These are phyloP conservation scores for Zelopaecilomyces penicillatus DNA, from an alignment of 2,329 filamentous ascomycete genomes.

Conservation along the genomic window DNA sequence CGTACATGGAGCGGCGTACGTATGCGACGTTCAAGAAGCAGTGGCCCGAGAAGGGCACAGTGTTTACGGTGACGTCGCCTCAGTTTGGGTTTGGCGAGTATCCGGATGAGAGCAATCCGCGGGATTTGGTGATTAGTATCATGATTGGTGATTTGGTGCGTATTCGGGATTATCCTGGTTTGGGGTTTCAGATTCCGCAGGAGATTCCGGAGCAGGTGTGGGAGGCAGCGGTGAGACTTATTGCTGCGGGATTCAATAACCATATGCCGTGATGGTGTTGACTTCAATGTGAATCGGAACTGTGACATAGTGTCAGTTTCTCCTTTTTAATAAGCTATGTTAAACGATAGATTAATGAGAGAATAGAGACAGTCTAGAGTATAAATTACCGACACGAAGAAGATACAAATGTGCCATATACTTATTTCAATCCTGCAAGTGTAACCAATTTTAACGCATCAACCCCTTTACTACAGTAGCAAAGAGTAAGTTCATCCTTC, in stretches of 20 bases:
- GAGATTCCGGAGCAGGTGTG: slow-evolving; percentile 33
- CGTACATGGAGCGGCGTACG: slow-evolving; percentile 39
- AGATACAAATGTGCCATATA: no score
- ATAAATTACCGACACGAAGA: no score
- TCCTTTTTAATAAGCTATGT: no score
- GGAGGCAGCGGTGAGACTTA: slow-evolving; percentile 32
- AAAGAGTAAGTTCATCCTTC: not conserved
- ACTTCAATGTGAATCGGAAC: not conserved
- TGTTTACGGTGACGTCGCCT: slow-evolving; percentile 34
- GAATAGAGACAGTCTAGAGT: no score
- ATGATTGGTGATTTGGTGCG: slow-evolving; percentile 37
- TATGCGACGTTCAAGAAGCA: slow-evolving; percentile 39
- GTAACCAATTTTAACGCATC: no score
- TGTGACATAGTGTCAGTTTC: no score
- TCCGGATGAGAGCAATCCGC: slow-evolving; percentile 31
- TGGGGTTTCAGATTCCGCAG: slow-evolving; percentile 36
- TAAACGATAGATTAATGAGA: no score
- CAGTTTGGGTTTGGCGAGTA: slow-evolving; percentile 31
- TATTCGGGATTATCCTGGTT: slow-evolving; percentile 33
- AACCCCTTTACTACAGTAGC: no score
- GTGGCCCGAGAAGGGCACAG: slow-evolving; percentile 29
- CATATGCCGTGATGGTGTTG: slow-evolving; percentile 27
- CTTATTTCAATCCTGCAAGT: no score
- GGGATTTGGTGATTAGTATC: slow-evolving; percentile 33
- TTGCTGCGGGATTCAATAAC: slow-evolving; percentile 28